Conservation (phyloP, 192 early-diverging fungal genomes). For the Linnemannia elongata region DNA sequence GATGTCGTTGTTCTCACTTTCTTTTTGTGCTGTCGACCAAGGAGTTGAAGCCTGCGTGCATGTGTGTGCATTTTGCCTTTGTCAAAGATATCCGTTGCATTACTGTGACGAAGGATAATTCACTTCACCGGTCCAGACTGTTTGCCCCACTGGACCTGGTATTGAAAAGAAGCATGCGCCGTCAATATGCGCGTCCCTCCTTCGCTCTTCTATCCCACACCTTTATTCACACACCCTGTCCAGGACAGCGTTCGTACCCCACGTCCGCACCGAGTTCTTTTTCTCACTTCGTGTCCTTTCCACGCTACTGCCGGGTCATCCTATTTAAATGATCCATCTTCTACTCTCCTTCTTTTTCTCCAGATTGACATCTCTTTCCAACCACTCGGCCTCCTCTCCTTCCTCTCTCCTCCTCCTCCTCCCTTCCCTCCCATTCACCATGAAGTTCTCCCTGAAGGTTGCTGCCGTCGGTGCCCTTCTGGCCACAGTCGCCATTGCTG, state of each 20-base stretch:
- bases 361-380: constrained; percentile 19
- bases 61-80: no score
- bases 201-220: not conserved
- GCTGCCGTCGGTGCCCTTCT: constrained; percentile 9
- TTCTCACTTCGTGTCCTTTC: not conserved
- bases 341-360: not conserved
- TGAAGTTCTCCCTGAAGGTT: constrained; percentile 36
- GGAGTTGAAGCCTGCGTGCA: no score
- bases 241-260: not conserved
- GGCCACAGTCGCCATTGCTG: constrained; percentile 8
- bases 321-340: not conserved
- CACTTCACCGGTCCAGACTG: no score
- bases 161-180: no score
- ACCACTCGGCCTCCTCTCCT: not conserved
- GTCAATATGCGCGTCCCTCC: no score
- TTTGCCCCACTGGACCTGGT: no score
- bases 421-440: not conserved
- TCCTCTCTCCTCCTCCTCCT: not conserved
- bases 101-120: no score
- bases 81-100: no score
- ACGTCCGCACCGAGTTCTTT: not conserved
- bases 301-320: not conserved
- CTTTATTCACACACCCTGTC: not conserved
- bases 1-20: no score
- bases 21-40: no score